Base-by-base conservation (phyloP, 495 filamentous ascomycete genomes). In the Daldinia vernicosa region DNA sequence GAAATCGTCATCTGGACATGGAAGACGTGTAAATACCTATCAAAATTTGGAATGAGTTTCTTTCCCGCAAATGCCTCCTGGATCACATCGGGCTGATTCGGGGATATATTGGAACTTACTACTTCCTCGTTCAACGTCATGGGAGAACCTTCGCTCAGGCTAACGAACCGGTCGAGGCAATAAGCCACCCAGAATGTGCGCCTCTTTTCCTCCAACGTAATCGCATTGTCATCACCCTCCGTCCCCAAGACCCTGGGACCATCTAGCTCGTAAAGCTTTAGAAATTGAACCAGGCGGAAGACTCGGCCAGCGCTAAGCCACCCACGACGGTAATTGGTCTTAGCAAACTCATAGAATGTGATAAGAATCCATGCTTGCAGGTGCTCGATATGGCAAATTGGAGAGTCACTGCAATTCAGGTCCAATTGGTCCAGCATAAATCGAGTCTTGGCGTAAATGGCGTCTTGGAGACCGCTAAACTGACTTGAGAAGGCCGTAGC, bases 101-200 rank as follows among this genome's bases (percentile, higher is more conserved):
- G n/a, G 15, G 24, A 22, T 22, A 33, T 47, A 6, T 9, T n/a
- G 43, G 28, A 52, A 72, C 81, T 69, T 69, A 87, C 85, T 74
- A 82, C 67, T 64, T 85, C 80, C 54, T 88, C 86, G 26, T 81
- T 79, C 32, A 89, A 63, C 14, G 84, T 86, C 57, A 84, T 75
- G 1, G 84, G 85, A 60, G 79, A 74, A 4, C 79, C 78, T 33
- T 83, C 79, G 33, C 78, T 78, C 26, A 87, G 77, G 47, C 82
- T 84, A 56, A 85, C 80, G 26, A 88, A 81, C 5, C 83, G 79
- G 70, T 89, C 87, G 11, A 89, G 78, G 27, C 78, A 82, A 53
- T 85, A 88, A 0, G 86, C 85, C 51, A 88, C 77, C 87, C 87
- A 89, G 57, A 88, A 87, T 0, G 83, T 83, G 35, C 86, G 78